Base-by-base conservation (phyloP, 805 yeast genomes). In the Groenewaldozyma tartarivorans region DNA sequence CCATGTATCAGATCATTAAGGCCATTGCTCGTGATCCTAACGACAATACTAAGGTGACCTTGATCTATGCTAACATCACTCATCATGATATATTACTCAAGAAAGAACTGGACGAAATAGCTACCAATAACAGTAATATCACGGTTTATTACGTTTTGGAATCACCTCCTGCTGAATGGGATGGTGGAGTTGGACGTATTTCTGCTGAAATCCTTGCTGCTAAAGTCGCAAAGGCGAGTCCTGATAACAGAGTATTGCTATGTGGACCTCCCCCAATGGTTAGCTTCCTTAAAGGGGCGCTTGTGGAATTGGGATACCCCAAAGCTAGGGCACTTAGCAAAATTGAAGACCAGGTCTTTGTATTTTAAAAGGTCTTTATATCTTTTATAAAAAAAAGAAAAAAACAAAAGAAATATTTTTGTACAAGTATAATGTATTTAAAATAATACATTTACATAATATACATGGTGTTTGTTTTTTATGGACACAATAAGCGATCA, bases 201-300 rank as follows among this genome's bases (percentile, higher is more conserved):
- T 82, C 92, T 38, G 73, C 77, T 41, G 94, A 82, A 35, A 67
- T 83, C 49, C 67, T 86, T 63, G 71, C 72, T 53, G 65, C 69
- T 39, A 67, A 72, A 53, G 68, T 81, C 52, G 88, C 95, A 38
- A 66, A 69, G 36, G 67, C 84, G 21, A 58, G 76, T 32, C 68
- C 64, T 32, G 77, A 77, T 49, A 68, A 74, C 46, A 81, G 81
- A 66, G 66, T 88, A 48, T 72, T 88, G 55, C 63, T 87, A 42
- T 88, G 96, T 66, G 96, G 95, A 35, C 96, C 96, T 40, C 95
- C 95, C 44, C 87, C 88, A 48, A 82, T 88, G 95, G 79, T 81
- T 35, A 72, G 85, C 45, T 80, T 86, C 46, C 73, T 83, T 60
- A 88, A 86, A 69, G 84, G 77, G 66, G 81, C 79, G 42, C 84